Evolutionary conservation across 805 yeast species (phyloP).

Genomic region (Blastobotrys peoriensis): DNA sequence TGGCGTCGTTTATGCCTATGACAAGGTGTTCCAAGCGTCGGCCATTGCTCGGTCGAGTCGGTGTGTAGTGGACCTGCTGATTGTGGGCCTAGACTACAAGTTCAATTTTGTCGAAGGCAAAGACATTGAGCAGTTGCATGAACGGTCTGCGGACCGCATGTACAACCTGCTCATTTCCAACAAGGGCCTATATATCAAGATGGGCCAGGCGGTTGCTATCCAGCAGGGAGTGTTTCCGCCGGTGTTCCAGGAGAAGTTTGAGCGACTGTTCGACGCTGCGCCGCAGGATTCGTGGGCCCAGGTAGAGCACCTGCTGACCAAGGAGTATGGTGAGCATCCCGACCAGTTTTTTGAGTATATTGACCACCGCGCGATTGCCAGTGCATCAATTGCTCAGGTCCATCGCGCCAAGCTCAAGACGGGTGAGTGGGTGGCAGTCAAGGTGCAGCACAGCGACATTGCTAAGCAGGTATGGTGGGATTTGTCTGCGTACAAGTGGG

Average conservation of each 20-base stretch:
- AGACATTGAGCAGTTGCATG: slow-evolving; percentile 53
- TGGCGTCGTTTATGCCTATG: slow-evolving; percentile 29
- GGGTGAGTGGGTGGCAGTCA: slow-evolving; percentile 80
- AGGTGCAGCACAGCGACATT: slow-evolving; percentile 75
- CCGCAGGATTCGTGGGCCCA: slow-evolving; percentile 49
- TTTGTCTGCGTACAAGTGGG: slow-evolving; percentile 48
- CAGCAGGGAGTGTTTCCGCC: slow-evolving; percentile 64
- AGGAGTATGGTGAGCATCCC: slow-evolving; percentile 39
- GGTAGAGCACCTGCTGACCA: slow-evolving; percentile 25
- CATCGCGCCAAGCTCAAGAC: slow-evolving; percentile 64
- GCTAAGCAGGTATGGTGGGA: slow-evolving; percentile 56
- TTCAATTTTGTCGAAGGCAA: slow-evolving; percentile 40
- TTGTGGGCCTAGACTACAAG: slow-evolving; percentile 59
- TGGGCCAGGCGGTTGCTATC: slow-evolving; percentile 76
- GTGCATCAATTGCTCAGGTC: slow-evolving; percentile 91
- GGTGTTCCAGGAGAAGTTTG: slow-evolving; percentile 54
- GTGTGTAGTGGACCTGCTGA: slow-evolving; percentile 41
- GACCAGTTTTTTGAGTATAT: slow-evolving; percentile 40
- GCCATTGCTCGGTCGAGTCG: slow-evolving; percentile 46
- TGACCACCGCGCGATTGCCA: slow-evolving; percentile 58
- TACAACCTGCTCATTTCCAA: slow-evolving; percentile 40
- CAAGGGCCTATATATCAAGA: slow-evolving; percentile 62
- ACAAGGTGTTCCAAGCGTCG: slow-evolving; percentile 41
- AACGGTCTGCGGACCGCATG: slow-evolving; percentile 48
- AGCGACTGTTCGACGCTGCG: slow-evolving; percentile 59